phyloP scores from a whole-genome alignment of 805 yeast genomes.

The Kurtzmaniella fragi region DNA sequence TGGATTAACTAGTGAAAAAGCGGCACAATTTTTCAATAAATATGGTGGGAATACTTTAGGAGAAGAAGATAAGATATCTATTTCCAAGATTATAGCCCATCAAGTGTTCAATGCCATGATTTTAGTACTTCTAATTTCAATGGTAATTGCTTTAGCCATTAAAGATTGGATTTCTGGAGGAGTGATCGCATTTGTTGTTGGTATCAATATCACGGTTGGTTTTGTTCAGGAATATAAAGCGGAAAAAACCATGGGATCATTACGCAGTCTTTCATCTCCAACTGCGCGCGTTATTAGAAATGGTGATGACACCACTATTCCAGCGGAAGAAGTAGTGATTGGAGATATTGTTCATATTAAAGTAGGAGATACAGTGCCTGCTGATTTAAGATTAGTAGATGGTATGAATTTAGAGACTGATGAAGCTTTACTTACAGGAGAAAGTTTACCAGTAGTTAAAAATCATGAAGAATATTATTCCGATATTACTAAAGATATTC shows the following conservation, averaged over 20 bases:
- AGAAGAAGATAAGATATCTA: constrained; percentile 51
- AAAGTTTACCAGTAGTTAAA: constrained; percentile 60
- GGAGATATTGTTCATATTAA: constrained; percentile 62
- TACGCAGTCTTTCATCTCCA: constrained; percentile 63
- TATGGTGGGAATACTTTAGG: constrained; percentile 63
- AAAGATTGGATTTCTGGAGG: constrained; percentile 81
- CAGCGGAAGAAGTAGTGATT: constrained; percentile 64
- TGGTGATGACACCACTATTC: constrained; percentile 51
- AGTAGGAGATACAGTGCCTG: constrained; percentile 75
- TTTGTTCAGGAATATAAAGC: constrained; percentile 68
- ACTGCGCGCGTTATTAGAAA: constrained; percentile 63
- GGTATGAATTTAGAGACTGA: constrained; percentile 65
- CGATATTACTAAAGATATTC: constrained; percentile 26
- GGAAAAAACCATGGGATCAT: constrained; percentile 74
- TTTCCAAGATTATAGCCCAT: constrained; percentile 51
- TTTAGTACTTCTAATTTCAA: constrained; percentile 61
- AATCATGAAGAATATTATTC: constrained; percentile 38
- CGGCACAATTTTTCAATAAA: constrained; percentile 6
- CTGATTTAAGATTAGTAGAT: constrained; percentile 59
- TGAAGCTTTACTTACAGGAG: constrained; percentile 64
- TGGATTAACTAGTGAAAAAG: constrained; percentile 39
- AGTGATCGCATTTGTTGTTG: constrained; percentile 65
- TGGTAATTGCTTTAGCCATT: constrained; percentile 68
- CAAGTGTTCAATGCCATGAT: constrained; percentile 79
- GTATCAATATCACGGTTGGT: constrained; percentile 62